Base-by-base conservation (phyloP, 2,329 filamentous ascomycete genomes). In the Colletotrichum camelliae region DNA sequence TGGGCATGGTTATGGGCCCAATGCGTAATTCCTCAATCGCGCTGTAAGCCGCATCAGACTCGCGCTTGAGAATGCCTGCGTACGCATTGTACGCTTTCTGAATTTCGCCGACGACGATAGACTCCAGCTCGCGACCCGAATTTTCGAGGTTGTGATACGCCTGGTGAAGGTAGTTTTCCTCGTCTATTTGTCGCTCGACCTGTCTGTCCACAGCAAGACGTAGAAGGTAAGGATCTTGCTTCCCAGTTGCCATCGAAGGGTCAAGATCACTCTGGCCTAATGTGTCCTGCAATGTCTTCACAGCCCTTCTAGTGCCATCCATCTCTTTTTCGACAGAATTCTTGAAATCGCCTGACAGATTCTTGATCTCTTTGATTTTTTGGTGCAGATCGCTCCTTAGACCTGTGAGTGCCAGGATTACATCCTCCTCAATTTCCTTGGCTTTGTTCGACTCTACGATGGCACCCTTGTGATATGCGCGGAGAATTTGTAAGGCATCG, bases 321-420 rank as follows among this genome's bases (percentile, higher is more conserved):
- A 98, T 96, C 85, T 98, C 97, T 86, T 96, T 98, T 31, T 98
- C 95, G 12, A 99, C 96, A 0, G 94, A 94, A 83, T 98, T 99
- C 86, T 98, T 98, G 86, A 99, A 99, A 84, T 99, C 97, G 18
- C 96, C 94, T 7, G 95, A 94, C 18, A 99, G 88, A 79, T 93
- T 94, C 86, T 98, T 98, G 87, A 99, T 99, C 86, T 99, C 97
- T 85, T 98, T 99, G 84, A 98, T 98, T 87, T 99, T 99, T 83
- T 97, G 95, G 77, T 94, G 94, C 21, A 99, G 88, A 84, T 99
- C 97, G 81, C 93, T 96, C 74, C 97, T 89, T 70, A 99, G 87
- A 1, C 96, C 96, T 3, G 93, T 95, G 72, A 99, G 88, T 68
- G 96, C 96, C 67, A 95, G 89, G 78, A 98, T 95, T 62, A 99